A percentile compares a stretch with the other conserved stretches of the same genome.
These are phyloP conservation scores for Oryza officinalis DNA, from an alignment of 176 grass and related monocot genomes.

Conservation along the genomic window DNA sequence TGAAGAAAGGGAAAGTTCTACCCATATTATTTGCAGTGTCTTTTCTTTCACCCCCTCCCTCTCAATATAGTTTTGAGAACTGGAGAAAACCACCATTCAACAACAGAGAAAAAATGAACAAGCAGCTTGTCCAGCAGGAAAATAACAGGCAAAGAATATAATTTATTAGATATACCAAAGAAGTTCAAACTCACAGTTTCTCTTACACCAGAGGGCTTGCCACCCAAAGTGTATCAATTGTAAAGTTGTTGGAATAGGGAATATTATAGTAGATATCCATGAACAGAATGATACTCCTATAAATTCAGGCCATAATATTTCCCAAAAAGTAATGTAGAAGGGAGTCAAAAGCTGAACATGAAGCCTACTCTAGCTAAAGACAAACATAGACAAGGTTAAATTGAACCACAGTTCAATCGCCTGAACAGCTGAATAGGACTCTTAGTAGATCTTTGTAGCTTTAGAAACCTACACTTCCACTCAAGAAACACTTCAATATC, in stretches of 20 bases:
- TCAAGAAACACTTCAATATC: conserved; percentile 9
- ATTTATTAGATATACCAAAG: too few species aligned
- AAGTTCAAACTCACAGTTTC: too few species aligned
- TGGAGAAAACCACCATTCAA: background rate
- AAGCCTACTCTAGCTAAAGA: background rate
- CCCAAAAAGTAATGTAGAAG: too few species aligned
- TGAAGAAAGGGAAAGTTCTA: background rate
- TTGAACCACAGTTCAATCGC: background rate
- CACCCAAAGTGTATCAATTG: too few species aligned
- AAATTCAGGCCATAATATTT: too few species aligned
- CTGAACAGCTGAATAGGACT: too few species aligned
- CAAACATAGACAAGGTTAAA: background rate
- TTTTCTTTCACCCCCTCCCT: background rate
- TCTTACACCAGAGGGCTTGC: too few species aligned
- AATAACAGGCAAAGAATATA: too few species aligned
- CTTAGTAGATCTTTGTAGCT: background rate
- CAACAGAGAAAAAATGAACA: background rate
- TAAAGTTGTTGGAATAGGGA: background rate
- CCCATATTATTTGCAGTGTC: background rate
- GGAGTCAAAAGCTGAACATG: too few species aligned
- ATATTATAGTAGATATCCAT: background rate
- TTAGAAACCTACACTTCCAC: background rate
- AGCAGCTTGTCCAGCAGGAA: background rate
- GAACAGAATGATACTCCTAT: background rate
- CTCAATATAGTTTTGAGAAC: background rate